Percentiles rank a stretch among this genome's conserved stretches.
Conservation (phyloP, 306 rosid species). For the apple (Malus domestica) region ASM211411v1 NC_041805.1:164501-165000, state of each 20-base stretch:
- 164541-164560: neutral
- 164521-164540: neutral
- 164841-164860: neutral
- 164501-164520: neutral
- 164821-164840: no score
- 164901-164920: neutral
- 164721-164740: neutral
- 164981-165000: conserved; percentile 25
- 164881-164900: neutral
- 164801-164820: no score
- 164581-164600: neutral
- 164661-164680: neutral
- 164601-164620: neutral
- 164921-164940: neutral
- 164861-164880: neutral
- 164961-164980: conserved; percentile 12
- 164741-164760: neutral
- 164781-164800: neutral
- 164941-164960: neutral
- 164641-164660: neutral
- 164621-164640: neutral
- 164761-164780: neutral
- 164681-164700: neutral
- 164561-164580: neutral
- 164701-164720: neutral